These are phyloP conservation scores for Otatea glauca DNA, from an alignment of 176 grass and related monocot species.

Conservation along the genomic window DNA sequence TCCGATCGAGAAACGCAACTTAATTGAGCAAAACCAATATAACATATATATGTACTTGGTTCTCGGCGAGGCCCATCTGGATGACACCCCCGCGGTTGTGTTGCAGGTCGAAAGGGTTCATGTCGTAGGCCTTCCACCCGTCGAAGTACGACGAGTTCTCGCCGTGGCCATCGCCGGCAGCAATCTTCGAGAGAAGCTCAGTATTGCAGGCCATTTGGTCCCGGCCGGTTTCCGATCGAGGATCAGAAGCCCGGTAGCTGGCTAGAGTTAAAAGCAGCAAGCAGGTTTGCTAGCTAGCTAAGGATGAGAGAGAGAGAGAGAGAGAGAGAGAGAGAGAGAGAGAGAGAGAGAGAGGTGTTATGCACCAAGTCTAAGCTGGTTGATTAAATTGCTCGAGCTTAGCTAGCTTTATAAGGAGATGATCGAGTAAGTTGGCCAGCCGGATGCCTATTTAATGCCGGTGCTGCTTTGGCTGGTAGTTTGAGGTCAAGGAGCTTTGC, in stretches of 20 bases:
- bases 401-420: neutral
- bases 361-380: neutral
- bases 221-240: neutral
- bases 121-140: conserved; percentile 93
- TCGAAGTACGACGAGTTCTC: conserved; percentile 91
- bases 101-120: conserved; percentile 62
- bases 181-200: conserved; percentile 65
- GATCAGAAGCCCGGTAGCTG: neutral
- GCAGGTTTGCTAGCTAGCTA: neutral
- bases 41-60: conserved; percentile 43
- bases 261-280: neutral
- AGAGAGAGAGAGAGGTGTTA: neutral
- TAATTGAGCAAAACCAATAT: neutral
- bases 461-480: no score
- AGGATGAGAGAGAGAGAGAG: neutral
- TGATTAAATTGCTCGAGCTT: neutral
- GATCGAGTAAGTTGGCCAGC: neutral
- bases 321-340: neutral
- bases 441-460: neutral
- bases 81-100: conserved; percentile 67
- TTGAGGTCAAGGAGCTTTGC: neutral
- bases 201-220: conserved; percentile 12
- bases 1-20: neutral
- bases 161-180: conserved; percentile 69
- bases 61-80: conserved; percentile 96